These are phyloP conservation scores for Microglena sp. DNA, from an alignment of 139 green algal species.

Conservation along the genomic window DNA sequence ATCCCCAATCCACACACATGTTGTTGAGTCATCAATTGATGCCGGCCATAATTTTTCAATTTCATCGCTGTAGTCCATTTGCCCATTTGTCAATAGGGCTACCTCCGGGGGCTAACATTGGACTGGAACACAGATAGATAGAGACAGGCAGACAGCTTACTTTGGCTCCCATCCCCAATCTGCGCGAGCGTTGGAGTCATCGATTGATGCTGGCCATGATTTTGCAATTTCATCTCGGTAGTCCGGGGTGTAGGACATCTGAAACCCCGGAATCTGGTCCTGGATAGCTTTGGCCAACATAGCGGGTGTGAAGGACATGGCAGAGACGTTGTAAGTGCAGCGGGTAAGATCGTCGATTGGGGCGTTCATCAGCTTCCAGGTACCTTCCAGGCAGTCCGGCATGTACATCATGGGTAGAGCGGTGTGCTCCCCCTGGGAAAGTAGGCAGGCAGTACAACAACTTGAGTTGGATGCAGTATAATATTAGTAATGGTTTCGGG, in stretches of 20 bases:
- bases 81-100: too few relatives aligned
- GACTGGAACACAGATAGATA: too few relatives aligned
- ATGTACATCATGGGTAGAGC: conserved; percentile 58
- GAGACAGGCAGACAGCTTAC: too few relatives aligned
- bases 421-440: conserved; percentile 33
- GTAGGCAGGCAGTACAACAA: too few relatives aligned
- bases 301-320: conserved; percentile 45
- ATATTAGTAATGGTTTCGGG: too few relatives aligned
- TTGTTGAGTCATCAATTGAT: conserved; percentile 49
- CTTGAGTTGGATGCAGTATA: too few relatives aligned
- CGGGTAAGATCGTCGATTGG: conserved; percentile 25
- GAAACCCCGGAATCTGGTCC: too few relatives aligned
- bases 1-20: conserved; percentile 25
- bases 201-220: conserved; percentile 49
- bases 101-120: too few relatives aligned
- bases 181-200: conserved; percentile 41
- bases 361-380: conserved; percentile 45
- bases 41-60: conserved; percentile 54
- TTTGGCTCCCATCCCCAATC: conserved; percentile 22
- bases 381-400: conserved; percentile 47
- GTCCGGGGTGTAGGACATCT: too few relatives aligned
- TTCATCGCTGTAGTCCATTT: conserved; percentile 28
- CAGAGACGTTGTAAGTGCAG: conserved; percentile 55
- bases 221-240: conserved; percentile 42
- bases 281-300: conserved; percentile 42